Percentiles rank a stretch among this genome's conserved stretches.
Conservation (phyloP, 2,329 filamentous ascomycete genomes). For the Lasiodiplodia theobromae region DNA sequence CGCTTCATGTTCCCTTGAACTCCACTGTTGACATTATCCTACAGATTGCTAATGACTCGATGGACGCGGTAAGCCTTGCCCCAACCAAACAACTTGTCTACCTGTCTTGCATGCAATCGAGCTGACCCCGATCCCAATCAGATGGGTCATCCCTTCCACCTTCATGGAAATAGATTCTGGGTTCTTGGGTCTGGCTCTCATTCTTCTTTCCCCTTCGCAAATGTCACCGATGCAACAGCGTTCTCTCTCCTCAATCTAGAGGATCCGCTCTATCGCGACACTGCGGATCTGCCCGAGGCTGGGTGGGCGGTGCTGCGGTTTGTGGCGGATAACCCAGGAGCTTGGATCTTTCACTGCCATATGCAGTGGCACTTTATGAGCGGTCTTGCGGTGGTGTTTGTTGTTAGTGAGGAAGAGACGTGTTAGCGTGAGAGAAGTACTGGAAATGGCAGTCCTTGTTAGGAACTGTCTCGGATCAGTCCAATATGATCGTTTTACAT, state of each 20-base stretch:
- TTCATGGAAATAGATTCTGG: constrained; percentile 70
- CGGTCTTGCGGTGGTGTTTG: neutral
- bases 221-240: neutral
- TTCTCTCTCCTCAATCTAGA: neutral
- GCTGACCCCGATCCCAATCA: constrained; percentile 40
- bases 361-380: constrained; percentile 64
- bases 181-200: constrained; percentile 53
- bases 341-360: constrained; percentile 72
- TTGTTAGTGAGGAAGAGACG: neutral
- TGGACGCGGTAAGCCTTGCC: constrained; percentile 13
- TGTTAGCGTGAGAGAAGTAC: no score
- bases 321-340: constrained; percentile 69
- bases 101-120: no score
- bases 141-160: constrained; percentile 56
- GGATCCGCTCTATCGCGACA: constrained; percentile 60
- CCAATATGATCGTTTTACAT: no score
- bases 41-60: constrained; percentile 20
- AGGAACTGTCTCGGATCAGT: no score
- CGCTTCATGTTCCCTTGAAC: constrained; percentile 5
- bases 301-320: constrained; percentile 71
- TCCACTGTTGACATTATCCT: constrained; percentile 21
- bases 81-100: no score
- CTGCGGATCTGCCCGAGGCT: constrained; percentile 68
- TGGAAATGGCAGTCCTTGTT: no score
- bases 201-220: constrained; percentile 53